Evolutionary conservation across 2,329 filamentous ascomycete genomes (phyloP), one percentile per base, ranked within the genome.

Genomic region (Botryosphaeria agaves): DNA sequence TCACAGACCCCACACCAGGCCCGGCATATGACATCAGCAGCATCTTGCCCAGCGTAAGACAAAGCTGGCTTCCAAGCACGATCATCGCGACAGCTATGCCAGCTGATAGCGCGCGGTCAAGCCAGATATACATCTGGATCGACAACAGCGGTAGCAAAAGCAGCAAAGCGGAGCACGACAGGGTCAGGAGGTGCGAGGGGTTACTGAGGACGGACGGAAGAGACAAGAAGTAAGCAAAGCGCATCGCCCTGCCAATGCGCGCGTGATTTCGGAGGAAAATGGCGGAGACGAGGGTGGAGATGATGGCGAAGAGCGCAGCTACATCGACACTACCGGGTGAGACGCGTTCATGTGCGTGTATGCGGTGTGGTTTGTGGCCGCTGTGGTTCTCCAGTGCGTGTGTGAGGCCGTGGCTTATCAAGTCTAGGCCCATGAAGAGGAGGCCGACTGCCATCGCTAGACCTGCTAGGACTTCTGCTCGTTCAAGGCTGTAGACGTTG

Each of bases 361-460:
- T 61, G 43, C 80, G 75, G 44, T 92, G 83, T 14, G 81, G 65
- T 32, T 75, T 67, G 45, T 92, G 82, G 11, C 65, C 65, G 9
- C 76, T 74, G 14, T 71, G 47, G 29, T 64, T 64, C 53, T 94
- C 87, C 7, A 98, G 69, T n/a, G 84, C 69, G 52, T 98, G 87
- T 49, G 93, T 89, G 11, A 93, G 62, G 36, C 83, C 87, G 51
- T 98, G 89, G 24, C 82, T 92, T 36, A 98, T 77, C 29, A 98
- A 71, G 45, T 98, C 89, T 45, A 95, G 77, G 14, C 87, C 87
- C 63, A 93, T 93, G 55, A 98, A 98, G n/a, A 93, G 70, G 8
- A 98, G 69, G 37, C 94, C 83, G 23, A 98, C 79, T 30, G 84
- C 91, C 73, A 95, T 83, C 36, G 85, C 89, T 40, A 98, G 93